Evolutionary conservation across 2,329 filamentous ascomycete species (phyloP).

Genomic region (Colletotrichum acutatum): DNA sequence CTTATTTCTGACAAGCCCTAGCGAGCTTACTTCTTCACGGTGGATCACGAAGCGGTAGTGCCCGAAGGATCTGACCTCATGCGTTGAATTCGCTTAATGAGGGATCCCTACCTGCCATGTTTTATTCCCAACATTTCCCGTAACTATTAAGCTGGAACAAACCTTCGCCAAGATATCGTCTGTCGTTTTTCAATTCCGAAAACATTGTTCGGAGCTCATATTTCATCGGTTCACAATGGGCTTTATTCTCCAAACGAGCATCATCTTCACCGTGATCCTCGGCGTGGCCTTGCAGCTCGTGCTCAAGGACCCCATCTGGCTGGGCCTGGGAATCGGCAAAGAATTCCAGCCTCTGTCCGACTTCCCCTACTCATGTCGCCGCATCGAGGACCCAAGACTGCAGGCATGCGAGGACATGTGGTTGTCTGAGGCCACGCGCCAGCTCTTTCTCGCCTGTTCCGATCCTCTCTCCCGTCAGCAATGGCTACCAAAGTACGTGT

Average conservation of each 20-base stretch:
- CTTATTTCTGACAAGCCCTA: neutral
- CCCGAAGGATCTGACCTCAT: neutral
- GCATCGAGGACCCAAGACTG: conserved; percentile 41
- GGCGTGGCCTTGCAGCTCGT: conserved; percentile 37
- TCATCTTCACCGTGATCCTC: conserved; percentile 33
- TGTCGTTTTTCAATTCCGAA: neutral
- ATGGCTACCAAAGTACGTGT: conserved; percentile 42
- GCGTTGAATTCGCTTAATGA: neutral
- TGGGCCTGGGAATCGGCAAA: conserved; percentile 40
- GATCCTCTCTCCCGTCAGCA: conserved; percentile 34
- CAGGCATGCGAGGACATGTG: conserved; percentile 47
- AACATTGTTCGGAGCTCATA: neutral
- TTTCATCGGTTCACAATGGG: neutral
- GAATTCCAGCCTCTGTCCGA: conserved; percentile 41
- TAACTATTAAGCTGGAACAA: neutral
- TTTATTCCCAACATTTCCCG: neutral
- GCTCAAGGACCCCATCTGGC: conserved; percentile 36
- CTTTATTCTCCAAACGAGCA: conserved; percentile 24
- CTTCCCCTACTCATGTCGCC: conserved; percentile 44
- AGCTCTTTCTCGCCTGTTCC: conserved; percentile 45
- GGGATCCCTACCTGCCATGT: neutral
- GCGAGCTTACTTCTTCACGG: neutral
- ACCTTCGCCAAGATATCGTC: neutral
- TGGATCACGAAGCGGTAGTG: neutral
- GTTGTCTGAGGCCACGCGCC: conserved; percentile 43